A percentile compares a stretch with the other conserved stretches of the same genome.
These are phyloP conservation scores for Boletus subparvulus DNA, from an alignment of 768 basidiomycete genomes.

Conservation along the genomic window DNA sequence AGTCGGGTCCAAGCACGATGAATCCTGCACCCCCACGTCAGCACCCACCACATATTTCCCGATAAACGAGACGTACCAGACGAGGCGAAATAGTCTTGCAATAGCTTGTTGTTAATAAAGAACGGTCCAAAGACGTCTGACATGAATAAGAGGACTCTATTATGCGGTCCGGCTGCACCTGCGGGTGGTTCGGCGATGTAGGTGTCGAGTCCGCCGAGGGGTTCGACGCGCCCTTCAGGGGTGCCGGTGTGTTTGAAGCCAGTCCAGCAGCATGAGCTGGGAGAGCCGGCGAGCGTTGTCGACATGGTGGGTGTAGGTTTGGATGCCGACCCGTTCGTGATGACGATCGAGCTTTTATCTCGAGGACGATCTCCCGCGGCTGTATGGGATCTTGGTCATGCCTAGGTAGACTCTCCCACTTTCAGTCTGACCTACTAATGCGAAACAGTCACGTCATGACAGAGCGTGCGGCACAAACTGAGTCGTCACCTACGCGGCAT, in stretches of 20 bases:
- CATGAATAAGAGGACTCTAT: conserved; percentile 53
- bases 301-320: conserved; percentile 14
- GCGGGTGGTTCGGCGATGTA: conserved; percentile 52
- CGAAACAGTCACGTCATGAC: neutral
- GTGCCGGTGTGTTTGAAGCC: conserved; percentile 51
- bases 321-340: neutral
- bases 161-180: conserved; percentile 20
- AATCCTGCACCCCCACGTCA: conserved; percentile 42
- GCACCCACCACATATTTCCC: neutral
- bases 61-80: conserved; percentile 40
- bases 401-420: neutral
- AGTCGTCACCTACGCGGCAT: neutral
- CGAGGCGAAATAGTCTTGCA: conserved; percentile 62
- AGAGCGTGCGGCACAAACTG: too few species aligned
- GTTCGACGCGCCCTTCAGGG: conserved; percentile 41
- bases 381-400: neutral
- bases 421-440: neutral
- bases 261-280: conserved; percentile 48
- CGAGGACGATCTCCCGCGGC: neutral
- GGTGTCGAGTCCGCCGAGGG: conserved; percentile 49
- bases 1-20: conserved; percentile 57
- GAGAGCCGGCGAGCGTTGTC: conserved; percentile 40
- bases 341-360: neutral
- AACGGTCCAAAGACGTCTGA: conserved; percentile 57
- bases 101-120: conserved; percentile 51